A percentile compares a stretch with the other conserved stretches of the same genome.
phyloP scores from a whole-genome alignment of 2,329 filamentous ascomycete species.

The Aspergillus japonicus region DNA sequence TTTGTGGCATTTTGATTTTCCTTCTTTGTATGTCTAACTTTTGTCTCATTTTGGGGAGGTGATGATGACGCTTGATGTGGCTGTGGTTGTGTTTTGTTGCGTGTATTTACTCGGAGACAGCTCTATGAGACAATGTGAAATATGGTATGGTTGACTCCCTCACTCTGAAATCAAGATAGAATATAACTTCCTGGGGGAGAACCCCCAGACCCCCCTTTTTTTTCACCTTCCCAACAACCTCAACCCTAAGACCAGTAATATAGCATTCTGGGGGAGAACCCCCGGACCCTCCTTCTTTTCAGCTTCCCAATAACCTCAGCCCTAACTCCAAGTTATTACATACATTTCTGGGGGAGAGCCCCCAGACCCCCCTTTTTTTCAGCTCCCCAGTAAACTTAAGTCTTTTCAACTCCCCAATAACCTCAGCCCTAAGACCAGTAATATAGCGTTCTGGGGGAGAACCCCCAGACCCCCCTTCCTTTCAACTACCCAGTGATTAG shows the following conservation, averaged over 20 bases:
- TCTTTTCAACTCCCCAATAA: background rate
- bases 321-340: too few relatives aligned
- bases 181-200: too few relatives aligned
- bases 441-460: too few relatives aligned
- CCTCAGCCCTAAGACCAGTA: too few relatives aligned
- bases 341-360: too few relatives aligned
- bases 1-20: background rate
- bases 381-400: too few relatives aligned
- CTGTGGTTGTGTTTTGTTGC: background rate
- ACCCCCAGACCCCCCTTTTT: background rate
- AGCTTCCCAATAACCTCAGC: too few relatives aligned
- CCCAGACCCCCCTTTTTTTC: background rate
- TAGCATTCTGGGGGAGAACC: too few relatives aligned
- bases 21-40: constrained; percentile 12
- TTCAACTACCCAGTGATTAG: too few relatives aligned
- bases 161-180: too few relatives aligned
- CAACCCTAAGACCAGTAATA: too few relatives aligned
- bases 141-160: background rate
- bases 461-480: background rate
- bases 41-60: constrained; percentile 1
- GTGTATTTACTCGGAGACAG: background rate
- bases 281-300: background rate
- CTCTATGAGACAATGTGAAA: constrained; percentile 7
- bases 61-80: background rate
- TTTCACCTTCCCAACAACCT: background rate